Percentiles rank a stretch among this genome's conserved stretches.
These are phyloP conservation scores for Yamadazyma scolyti DNA, from an alignment of 805 yeast species.

Conservation along the genomic window DNA sequence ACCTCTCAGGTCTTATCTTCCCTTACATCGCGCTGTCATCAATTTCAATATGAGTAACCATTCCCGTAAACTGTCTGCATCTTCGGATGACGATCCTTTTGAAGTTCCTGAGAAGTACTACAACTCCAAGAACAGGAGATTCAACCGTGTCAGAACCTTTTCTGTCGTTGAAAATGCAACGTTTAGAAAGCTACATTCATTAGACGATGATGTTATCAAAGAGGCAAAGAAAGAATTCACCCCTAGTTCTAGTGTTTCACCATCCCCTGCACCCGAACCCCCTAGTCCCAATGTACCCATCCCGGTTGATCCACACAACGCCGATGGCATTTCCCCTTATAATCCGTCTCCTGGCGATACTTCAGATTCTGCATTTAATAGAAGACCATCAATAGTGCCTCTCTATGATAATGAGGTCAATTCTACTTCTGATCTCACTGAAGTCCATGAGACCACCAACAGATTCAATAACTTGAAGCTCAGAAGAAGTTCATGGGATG, in stretches of 20 bases:
- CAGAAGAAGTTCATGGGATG: conserved; percentile 33
- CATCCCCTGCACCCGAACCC: conserved; percentile 7
- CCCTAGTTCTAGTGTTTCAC: conserved; percentile 6
- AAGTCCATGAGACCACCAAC: conserved; percentile 4
- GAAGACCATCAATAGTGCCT: conserved; percentile 29
- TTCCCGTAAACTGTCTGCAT: too few relatives aligned
- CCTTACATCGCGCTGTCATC: conserved; percentile 5
- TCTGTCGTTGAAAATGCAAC: conserved; percentile 32
- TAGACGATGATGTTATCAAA: conserved; percentile 5
- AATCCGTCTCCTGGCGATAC: not conserved
- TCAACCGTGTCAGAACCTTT: conserved; percentile 56
- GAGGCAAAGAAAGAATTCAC: conserved; percentile 9
- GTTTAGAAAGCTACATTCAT: conserved; percentile 2
- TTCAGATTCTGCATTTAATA: not conserved
- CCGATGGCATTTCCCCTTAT: not conserved
- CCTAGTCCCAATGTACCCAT: conserved; percentile 7
- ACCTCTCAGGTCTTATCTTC: not conserved
- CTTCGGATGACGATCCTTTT: conserved; percentile 59
- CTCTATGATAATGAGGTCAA: conserved; percentile 15
- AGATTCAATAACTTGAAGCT: conserved; percentile 12
- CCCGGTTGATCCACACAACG: not conserved
- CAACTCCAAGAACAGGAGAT: conserved; percentile 31
- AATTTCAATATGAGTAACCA: too few relatives aligned
- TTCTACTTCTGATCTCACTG: conserved; percentile 9
- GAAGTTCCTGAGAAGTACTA: conserved; percentile 69